Conservation (phyloP, 805 yeast genomes). For the Ogataea philodendri region DNA sequence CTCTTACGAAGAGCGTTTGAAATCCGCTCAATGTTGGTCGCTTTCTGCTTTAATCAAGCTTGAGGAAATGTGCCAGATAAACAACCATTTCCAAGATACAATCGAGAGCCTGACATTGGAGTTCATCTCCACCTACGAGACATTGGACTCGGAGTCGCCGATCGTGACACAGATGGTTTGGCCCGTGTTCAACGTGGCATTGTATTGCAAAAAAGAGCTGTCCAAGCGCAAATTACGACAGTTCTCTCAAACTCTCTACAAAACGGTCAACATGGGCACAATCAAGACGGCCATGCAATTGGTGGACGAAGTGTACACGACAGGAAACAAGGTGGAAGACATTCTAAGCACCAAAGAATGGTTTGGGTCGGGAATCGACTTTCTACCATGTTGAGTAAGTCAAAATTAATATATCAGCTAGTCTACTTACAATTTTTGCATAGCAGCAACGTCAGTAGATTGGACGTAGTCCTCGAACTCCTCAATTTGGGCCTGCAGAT, state of each 20-base stretch:
- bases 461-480: conserved; percentile 99
- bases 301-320: conserved; percentile 47
- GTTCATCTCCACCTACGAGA: conserved; percentile 45
- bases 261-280: conserved; percentile 55
- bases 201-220: conserved; percentile 38
- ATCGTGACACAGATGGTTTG: conserved; percentile 61
- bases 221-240: conserved; percentile 33
- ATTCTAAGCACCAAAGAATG: conserved; percentile 43
- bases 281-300: conserved; percentile 42
- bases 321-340: conserved; percentile 42
- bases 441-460: conserved; percentile 98
- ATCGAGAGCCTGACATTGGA: conserved; percentile 40
- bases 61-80: conserved; percentile 21
- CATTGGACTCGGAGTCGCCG: conserved; percentile 46
- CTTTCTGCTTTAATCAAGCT: conserved; percentile 37
- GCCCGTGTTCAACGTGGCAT: conserved; percentile 53
- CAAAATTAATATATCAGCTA: too few relatives aligned
- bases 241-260: conserved; percentile 43
- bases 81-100: conserved; percentile 21
- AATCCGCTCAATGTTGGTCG: conserved; percentile 59
- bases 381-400: conserved; percentile 41
- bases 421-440: conserved; percentile 82
- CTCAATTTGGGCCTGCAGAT: conserved; percentile 71
- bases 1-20: conserved; percentile 41
- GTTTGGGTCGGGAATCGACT: conserved; percentile 51